A percentile compares a stretch with the other conserved stretches of the same genome.
Conservation (phyloP, 2,329 filamentous ascomycete genomes). For the Pestalotiopsis sp. region DNA sequence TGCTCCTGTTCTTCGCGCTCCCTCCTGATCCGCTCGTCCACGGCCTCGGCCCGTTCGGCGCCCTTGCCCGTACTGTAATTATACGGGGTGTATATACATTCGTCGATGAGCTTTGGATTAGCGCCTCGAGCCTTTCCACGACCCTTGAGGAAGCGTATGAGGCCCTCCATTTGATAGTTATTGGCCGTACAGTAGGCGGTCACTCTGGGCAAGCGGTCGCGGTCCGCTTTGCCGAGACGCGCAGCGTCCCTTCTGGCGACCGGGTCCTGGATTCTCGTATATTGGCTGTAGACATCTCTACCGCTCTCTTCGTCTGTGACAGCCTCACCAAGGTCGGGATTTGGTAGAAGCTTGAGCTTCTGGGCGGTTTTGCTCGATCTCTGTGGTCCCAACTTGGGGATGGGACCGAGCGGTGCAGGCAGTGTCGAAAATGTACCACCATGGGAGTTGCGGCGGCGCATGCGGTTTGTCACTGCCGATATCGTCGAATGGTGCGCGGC, state of each 20-base stretch:
- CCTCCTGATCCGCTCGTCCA: constrained; percentile 26
- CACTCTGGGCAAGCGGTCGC: constrained; percentile 82
- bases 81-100: constrained; percentile 96
- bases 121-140: constrained; percentile 74
- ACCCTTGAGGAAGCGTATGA: constrained; percentile 90
- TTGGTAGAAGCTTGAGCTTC: constrained; percentile 95
- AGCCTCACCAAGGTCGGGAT: constrained; percentile 79
- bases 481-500: constrained; percentile 43
- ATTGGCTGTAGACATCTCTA: constrained; percentile 95
- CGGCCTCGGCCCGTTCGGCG: constrained; percentile 38
- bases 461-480: constrained; percentile 80
- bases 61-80: constrained; percentile 59
- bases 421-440: constrained; percentile 55
- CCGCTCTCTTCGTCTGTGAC: constrained; percentile 83
- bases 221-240: constrained; percentile 87
- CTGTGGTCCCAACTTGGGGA: constrained; percentile 85
- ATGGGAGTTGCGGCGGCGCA: constrained; percentile 83
- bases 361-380: constrained; percentile 93
- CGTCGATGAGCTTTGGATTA: constrained; percentile 90
- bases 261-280: constrained; percentile 95
- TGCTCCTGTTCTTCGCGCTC: constrained; percentile 30
- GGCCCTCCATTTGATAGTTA: constrained; percentile 83
- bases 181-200: constrained; percentile 97
- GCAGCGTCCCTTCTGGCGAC: constrained; percentile 91
- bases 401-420: constrained; percentile 32